Conservation (phyloP, 192 early-diverging fungal species). For the Rhizoclosmatium globosum region DNA sequence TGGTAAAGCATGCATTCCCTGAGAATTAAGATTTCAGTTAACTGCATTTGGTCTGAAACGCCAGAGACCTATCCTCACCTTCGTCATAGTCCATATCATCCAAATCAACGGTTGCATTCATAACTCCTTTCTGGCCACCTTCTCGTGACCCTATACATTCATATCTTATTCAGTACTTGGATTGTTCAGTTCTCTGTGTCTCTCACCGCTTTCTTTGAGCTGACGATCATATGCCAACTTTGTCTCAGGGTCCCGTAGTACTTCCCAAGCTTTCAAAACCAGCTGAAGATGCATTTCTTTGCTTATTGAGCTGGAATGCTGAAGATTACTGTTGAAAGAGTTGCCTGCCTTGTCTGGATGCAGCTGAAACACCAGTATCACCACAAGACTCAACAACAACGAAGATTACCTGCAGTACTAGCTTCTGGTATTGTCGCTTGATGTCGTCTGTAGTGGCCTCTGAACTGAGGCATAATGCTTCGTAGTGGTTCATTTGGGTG, state of each 20-base stretch:
- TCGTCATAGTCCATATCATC: constrained; percentile 33
- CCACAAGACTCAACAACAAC: not conserved
- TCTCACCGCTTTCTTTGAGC: constrained; percentile 3
- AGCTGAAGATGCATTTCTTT: constrained; percentile 8
- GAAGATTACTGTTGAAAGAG: too few relatives aligned
- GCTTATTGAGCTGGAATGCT: not conserved
- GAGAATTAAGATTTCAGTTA: not conserved
- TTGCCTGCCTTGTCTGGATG: constrained; percentile 31
- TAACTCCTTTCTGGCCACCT: not conserved
- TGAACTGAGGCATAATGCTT: not conserved
- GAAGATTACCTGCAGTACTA: constrained; percentile 14
- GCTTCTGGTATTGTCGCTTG: constrained; percentile 16
- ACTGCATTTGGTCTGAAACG: not conserved
- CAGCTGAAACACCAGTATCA: constrained; percentile 1
- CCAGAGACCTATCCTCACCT: not conserved
- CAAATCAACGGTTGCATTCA: constrained; percentile 31
- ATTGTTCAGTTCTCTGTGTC: not conserved
- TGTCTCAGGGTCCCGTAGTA: constrained; percentile 3
- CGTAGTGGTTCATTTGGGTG: constrained; percentile 11
- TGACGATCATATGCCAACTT: not conserved
- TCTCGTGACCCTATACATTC: not conserved
- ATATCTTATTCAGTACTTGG: not conserved
- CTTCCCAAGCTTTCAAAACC: constrained; percentile 33
- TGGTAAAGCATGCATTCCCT: not conserved
- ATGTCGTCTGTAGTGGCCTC: constrained; percentile 4